Evolutionary conservation across 768 basidiomycete species (phyloP), one percentile per base, ranked within the genome.

Genomic region (Mycena haematopus): DNA sequence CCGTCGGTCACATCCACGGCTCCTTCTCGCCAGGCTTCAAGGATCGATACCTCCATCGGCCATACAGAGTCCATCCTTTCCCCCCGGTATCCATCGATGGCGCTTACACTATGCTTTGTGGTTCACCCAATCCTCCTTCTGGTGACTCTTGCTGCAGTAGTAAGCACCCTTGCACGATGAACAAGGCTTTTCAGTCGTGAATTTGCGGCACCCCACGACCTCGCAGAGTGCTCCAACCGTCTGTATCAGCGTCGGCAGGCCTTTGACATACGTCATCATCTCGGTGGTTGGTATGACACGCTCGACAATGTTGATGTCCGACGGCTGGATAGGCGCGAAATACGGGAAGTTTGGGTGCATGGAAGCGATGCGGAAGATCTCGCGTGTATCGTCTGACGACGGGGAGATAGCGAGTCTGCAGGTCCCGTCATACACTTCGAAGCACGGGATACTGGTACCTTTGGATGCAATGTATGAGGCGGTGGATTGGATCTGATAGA

Each of bases 401-500:
- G 60, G 60, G 21, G 60, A 52, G 10, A 61, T 40, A 29, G 25
- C 25, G n/a, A 61, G 45, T 61, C 53, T 61, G 27, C 53, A 27
- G 21, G 36, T 50, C 45, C 60, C 60, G 24, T 61, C 60, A 15
- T 61, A 61, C 46, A 61, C 60, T 42, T 61, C 25, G 46, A 61
- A 61, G 60, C 60, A 61, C 19, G 60, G 52, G 27, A 31, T 3
- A 13, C 35, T 38, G 11, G 6, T 49, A 31, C 14, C 31, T 1
- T 42, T 17, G 45, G 60, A 61, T 14, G 35, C 35, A 27, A 61
- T 61, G 52, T 17, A 61, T 38, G 40, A 54, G 14, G 52, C 31
- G 52, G 60, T 61, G 53, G 60, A 61, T 55, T 61, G 60, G 27
- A 61, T 61, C 6, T 45, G 52, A 61, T 61, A 55, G 53, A 61